Conservation (phyloP, 208 protist species). For the Naegleria lovaniensis region DNA sequence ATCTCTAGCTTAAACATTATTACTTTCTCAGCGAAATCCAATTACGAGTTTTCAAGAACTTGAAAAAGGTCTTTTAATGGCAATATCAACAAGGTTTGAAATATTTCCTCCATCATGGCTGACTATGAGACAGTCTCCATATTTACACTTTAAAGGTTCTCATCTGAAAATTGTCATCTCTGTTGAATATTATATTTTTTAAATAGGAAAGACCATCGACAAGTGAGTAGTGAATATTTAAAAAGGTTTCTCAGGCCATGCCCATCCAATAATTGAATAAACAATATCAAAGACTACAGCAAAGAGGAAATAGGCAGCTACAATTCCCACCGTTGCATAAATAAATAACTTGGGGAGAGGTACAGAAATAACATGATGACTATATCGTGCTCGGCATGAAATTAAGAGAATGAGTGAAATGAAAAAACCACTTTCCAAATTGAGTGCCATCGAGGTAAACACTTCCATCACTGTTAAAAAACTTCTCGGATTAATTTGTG, state of each 20-base stretch:
- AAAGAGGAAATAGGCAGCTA: neutral
- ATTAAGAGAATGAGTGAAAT: neutral
- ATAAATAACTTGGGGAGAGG: neutral
- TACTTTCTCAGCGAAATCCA: too few relatives aligned
- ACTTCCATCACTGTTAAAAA: neutral
- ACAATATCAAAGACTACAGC: neutral
- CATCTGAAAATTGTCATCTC: too few relatives aligned
- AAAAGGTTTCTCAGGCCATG: neutral
- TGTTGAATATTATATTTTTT: too few relatives aligned
- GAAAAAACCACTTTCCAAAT: constrained; percentile 9
- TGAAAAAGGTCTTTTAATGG: neutral
- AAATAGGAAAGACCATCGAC: too few relatives aligned
- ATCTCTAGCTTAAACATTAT: too few relatives aligned
- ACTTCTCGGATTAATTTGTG: neutral
- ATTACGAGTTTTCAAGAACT: too few relatives aligned
- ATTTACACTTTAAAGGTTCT: too few relatives aligned
- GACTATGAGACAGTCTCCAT: too few relatives aligned
- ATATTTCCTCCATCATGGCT: too few relatives aligned
- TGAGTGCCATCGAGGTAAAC: neutral
- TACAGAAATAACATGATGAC: neutral
- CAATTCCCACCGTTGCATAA: neutral
- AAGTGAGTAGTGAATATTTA: too few relatives aligned
- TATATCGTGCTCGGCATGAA: neutral
- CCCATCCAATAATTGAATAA: neutral
- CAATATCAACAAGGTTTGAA: too few relatives aligned